A percentile compares a stretch with the other conserved stretches of the same genome.
Conservation (phyloP, 352 stramenopile genomes). For the Halophytophthora polymorphica region DNA sequence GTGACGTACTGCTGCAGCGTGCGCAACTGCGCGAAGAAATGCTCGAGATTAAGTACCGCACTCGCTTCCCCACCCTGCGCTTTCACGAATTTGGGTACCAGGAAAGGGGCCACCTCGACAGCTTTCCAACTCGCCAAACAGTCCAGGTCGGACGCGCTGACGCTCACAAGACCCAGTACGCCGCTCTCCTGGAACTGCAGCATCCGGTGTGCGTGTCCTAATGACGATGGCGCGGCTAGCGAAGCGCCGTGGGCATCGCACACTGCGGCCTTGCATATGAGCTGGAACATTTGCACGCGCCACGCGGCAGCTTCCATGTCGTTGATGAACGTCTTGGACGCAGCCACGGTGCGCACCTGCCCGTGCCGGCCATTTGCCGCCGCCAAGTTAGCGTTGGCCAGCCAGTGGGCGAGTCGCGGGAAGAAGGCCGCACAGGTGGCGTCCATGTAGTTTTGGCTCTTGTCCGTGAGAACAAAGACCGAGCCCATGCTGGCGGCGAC, state of each 20-base stretch:
- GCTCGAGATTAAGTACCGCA: slow-evolving; percentile 36
- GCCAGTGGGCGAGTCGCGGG: slow-evolving; percentile 41
- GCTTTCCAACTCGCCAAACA: slow-evolving; percentile 32
- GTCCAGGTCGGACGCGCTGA: slow-evolving; percentile 27
- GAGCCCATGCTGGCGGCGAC: slow-evolving; percentile 34
- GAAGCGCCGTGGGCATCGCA: slow-evolving; percentile 17
- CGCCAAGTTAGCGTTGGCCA: slow-evolving; percentile 20
- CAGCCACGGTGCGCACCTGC: slow-evolving; percentile 38
- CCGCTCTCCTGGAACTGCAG: slow-evolving; percentile 29
- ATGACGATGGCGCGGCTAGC: background rate
- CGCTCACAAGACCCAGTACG: slow-evolving; percentile 39
- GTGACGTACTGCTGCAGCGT: slow-evolving; percentile 49
- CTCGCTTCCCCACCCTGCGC: slow-evolving; percentile 14
- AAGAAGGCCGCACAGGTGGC: slow-evolving; percentile 45
- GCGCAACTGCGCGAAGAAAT: slow-evolving; percentile 59
- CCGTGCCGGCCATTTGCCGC: slow-evolving; percentile 3
- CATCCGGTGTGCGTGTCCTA: slow-evolving; percentile 6
- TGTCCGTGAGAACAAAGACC: slow-evolving; percentile 53
- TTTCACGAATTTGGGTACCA: slow-evolving; percentile 46
- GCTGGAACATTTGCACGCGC: slow-evolving; percentile 42
- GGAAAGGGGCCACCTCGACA: slow-evolving; percentile 28
- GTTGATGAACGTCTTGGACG: slow-evolving; percentile 38
- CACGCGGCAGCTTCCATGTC: slow-evolving; percentile 32
- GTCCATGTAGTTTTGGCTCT: slow-evolving; percentile 46
- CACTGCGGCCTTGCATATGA: slow-evolving; percentile 29